Conservation (phyloP, 441 rosid species). For the Bocquillonia castaneifolia region DNA sequence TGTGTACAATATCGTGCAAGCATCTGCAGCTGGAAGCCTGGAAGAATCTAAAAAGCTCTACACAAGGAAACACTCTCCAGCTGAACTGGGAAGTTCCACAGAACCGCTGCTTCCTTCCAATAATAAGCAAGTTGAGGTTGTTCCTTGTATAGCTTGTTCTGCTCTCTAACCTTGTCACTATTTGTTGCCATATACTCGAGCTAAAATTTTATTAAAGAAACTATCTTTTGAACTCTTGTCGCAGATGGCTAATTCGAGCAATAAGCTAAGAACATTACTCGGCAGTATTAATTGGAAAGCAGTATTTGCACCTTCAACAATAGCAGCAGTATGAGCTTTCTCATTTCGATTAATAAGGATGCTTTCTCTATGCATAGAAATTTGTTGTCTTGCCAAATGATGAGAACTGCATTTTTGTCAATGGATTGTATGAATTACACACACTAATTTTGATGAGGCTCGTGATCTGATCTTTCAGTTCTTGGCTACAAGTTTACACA, state of each 20-base stretch:
- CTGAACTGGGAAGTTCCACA: constrained; percentile 29
- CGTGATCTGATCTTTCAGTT: not conserved
- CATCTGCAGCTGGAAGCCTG: constrained; percentile 30
- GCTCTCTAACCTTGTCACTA: not conserved
- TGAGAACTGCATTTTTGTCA: too few species aligned
- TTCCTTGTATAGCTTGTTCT: not conserved
- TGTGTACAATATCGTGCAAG: constrained; percentile 63
- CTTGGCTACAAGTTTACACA: too few species aligned
- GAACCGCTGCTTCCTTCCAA: constrained; percentile 43
- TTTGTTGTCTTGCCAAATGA: too few species aligned
- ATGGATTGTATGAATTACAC: not conserved
- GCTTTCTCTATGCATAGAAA: too few species aligned
- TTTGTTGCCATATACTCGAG: not conserved
- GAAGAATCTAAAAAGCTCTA: constrained; percentile 21
- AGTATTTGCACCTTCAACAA: constrained; percentile 69
- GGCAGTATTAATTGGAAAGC: constrained; percentile 42
- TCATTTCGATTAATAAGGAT: not conserved
- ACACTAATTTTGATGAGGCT: not conserved
- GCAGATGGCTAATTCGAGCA: constrained; percentile 35
- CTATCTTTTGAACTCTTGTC: too few species aligned
- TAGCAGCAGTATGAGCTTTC: constrained; percentile 51
- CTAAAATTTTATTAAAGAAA: too few species aligned
- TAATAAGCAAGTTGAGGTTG: constrained; percentile 26
- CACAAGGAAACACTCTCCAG: constrained; percentile 22
- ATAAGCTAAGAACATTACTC: constrained; percentile 28